Evolutionary conservation across 2,329 filamentous ascomycete species (phyloP).

Genomic region (Cladosporium sp.): DNA sequence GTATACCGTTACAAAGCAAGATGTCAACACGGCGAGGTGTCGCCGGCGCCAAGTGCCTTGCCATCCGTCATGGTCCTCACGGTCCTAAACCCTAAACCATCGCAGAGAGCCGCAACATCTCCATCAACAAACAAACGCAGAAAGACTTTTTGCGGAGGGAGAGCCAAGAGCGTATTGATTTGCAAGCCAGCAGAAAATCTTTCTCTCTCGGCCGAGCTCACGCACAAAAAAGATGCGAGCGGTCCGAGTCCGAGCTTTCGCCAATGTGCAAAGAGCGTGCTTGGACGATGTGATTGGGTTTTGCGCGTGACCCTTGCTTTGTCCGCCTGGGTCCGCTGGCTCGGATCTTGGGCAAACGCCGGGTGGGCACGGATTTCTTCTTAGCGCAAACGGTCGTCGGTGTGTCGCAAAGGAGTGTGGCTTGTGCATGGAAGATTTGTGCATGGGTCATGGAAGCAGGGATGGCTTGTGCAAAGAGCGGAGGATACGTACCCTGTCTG

Average conservation of each 20-base stretch:
- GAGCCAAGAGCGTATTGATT: background rate
- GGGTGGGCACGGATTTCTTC: background rate
- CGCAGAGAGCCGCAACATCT: background rate
- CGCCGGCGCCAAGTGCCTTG: slow-evolving; percentile 10
- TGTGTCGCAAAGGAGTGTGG: slow-evolving; percentile 14
- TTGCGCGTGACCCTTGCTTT: slow-evolving; percentile 1
- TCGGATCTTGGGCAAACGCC: slow-evolving; percentile 11
- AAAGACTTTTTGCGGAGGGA: no score
- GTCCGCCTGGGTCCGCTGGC: background rate
- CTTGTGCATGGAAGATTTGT: slow-evolving; percentile 3
- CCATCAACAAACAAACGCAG: background rate
- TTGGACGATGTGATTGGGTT: background rate
- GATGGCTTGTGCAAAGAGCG: slow-evolving; percentile 3
- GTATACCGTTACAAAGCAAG: background rate
- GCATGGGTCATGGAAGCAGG: slow-evolving; percentile 4
- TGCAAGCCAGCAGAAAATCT: background rate
- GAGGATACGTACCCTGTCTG: background rate
- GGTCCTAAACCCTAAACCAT: background rate
- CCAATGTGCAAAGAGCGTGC: background rate
- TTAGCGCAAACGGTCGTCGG: slow-evolving; percentile 15
- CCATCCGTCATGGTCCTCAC: background rate
- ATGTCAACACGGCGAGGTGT: slow-evolving; percentile 12
- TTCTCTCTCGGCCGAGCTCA: slow-evolving; percentile 9
- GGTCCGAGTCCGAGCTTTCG: slow-evolving; percentile 4
- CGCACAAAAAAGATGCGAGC: background rate